Conservation (phyloP, 148 eudicot species). For the Rhododendron williamsianum region DNA sequence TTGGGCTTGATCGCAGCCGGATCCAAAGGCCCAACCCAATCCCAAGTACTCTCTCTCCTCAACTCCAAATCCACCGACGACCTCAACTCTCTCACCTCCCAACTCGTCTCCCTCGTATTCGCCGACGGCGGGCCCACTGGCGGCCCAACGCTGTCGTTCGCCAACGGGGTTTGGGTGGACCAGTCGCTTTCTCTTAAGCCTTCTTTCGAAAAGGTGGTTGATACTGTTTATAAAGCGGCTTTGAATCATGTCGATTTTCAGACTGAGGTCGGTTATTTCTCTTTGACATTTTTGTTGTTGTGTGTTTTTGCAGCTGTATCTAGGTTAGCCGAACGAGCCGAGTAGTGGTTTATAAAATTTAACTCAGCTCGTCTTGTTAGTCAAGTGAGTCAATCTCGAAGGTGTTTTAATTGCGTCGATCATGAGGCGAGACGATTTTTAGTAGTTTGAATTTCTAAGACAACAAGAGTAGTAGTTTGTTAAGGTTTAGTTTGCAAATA, state of each 20-base stretch:
- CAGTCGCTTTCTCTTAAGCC: conserved; percentile 39
- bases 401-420: no score
- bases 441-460: no score
- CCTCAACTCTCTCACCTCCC: conserved; percentile 62
- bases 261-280: conserved; percentile 38
- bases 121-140: conserved; percentile 49
- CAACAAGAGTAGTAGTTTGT: no score
- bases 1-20: conserved; percentile 71
- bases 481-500: no score
- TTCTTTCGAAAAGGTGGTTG: conserved; percentile 44
- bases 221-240: conserved; percentile 47
- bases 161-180: conserved; percentile 78
- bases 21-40: conserved; percentile 54
- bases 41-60: conserved; percentile 53
- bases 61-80: conserved; percentile 45
- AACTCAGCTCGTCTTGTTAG: no score
- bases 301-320: not conserved
- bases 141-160: conserved; percentile 59
- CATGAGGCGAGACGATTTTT: no score
- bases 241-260: conserved; percentile 64
- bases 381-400: no score
- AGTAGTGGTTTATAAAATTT: not conserved
- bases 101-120: conserved; percentile 41
- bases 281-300: not conserved
- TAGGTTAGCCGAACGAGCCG: no score